Evolutionary conservation across 169 alveolate species (phyloP), one percentile per base, ranked within the genome.

Genomic region (Plasmodium berghei): DNA sequence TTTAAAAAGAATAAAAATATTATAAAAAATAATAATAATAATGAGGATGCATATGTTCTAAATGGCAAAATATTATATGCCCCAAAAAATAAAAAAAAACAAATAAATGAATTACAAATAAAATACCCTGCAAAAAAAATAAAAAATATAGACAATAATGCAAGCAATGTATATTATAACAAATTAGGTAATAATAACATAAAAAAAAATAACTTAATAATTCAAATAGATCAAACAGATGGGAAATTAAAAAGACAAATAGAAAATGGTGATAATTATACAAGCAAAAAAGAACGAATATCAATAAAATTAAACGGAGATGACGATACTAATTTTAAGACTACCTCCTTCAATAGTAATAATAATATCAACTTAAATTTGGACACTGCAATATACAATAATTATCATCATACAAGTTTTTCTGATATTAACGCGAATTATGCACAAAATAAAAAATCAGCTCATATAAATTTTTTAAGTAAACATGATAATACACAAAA

Each of bases 51-150:
- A 52, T 83, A 83, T 34, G 59, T 83, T 40, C 14, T 83, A 46
- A 83, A 83, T 67, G 90, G 90, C 18, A 83, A 83, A 67, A 67
- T 69, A 67, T 54, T 67, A 67, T 67, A 83, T 66, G 80, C 90
- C 14, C 90, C 67, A 24, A 83, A 67, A 28, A 67, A 48, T 54
- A 83, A 67, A 48, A 83, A 67, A 26, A 63, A 28, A 54, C 67
- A 83, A 83, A 69, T 22, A 55, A 34, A 34, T 34, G 90, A 83
- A 40, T 55, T 67, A 22, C 67, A 83, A 83, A n/a, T 26, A 28
- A 83, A 56, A 54, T 14, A 18, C 16, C 22, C 73, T 54, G 6
- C 54, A 24, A 83, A 67, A 28, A 83, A 48, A 55, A 10, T 24
- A 5, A 83, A 83, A 67, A 40, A 10, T 14, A 5, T 67, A 61